Conservation (phyloP, 805 yeast species). For the Candida mattraensis region DNA sequence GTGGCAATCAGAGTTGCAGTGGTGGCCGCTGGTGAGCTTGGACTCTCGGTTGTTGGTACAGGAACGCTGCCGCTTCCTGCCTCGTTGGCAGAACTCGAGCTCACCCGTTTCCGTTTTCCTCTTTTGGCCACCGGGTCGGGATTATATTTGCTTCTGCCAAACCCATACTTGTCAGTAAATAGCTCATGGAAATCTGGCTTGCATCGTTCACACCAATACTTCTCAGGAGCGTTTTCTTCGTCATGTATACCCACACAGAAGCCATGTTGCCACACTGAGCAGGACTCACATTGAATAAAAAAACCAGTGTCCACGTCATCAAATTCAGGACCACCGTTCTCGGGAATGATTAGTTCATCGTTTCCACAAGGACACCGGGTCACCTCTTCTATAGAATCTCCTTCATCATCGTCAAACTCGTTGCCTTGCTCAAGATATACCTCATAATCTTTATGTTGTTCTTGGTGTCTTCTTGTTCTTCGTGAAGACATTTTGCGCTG, state of each 20-base stretch:
- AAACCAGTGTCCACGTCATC: constrained; percentile 55
- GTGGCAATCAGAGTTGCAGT: constrained; percentile 10
- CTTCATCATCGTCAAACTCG: constrained; percentile 25
- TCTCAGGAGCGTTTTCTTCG: constrained; percentile 81
- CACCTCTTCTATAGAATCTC: constrained; percentile 40
- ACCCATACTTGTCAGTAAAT: constrained; percentile 46
- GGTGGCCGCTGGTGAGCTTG: constrained; percentile 14
- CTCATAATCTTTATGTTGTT: constrained; percentile 22
- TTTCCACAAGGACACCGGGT: constrained; percentile 58
- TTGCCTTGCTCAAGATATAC: constrained; percentile 17
- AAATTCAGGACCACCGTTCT: constrained; percentile 29
- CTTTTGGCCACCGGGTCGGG: constrained; percentile 38
- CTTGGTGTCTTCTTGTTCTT: constrained; percentile 31
- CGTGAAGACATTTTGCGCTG: constrained; percentile 35
- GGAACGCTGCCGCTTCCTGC: constrained; percentile 5
- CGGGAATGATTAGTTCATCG: constrained; percentile 40
- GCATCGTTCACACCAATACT: constrained; percentile 93
- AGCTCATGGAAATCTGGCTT: constrained; percentile 76
- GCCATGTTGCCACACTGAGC: constrained; percentile 98
- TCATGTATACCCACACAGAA: constrained; percentile 84
- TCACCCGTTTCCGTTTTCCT: constrained; percentile 31
- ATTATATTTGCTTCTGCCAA: constrained; percentile 48
- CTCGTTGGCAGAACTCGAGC: no score
- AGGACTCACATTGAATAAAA: constrained; percentile 82
- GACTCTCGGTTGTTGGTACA: constrained; percentile 15